Conservation (phyloP, 1,284 basidiomycete genomes). For the Cutaneotrichosporon sp. region DNA sequence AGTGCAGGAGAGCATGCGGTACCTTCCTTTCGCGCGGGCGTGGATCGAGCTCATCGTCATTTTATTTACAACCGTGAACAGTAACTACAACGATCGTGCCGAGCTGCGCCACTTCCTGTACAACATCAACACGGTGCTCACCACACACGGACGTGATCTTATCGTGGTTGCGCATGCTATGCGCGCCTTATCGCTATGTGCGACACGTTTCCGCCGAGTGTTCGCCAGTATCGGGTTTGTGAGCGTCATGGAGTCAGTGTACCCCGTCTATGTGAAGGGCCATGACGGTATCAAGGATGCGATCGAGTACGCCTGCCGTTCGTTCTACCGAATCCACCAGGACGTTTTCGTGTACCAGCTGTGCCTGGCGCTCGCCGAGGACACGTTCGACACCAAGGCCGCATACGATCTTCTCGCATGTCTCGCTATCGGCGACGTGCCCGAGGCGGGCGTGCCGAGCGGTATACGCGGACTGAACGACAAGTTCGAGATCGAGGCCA, state of each 20-base stretch:
- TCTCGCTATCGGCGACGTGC: conserved; percentile 22
- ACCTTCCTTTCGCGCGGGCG: conserved; percentile 57
- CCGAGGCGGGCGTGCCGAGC: conserved; percentile 49
- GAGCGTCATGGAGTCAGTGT: conserved; percentile 63
- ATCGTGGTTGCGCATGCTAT: conserved; percentile 62
- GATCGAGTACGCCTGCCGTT: conserved; percentile 65
- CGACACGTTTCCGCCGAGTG: conserved; percentile 67
- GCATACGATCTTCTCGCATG: conserved; percentile 38
- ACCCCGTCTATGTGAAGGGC: conserved; percentile 63
- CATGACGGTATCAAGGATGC: conserved; percentile 57
- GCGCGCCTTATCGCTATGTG: conserved; percentile 64
- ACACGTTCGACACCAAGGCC: conserved; percentile 52
- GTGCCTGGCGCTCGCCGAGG: conserved; percentile 56
- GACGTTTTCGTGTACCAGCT: conserved; percentile 72
- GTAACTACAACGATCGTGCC: conserved; percentile 67
- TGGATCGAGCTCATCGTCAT: conserved; percentile 66
- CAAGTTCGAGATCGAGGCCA: conserved; percentile 64
- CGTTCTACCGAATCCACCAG: conserved; percentile 69
- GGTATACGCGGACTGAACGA: conserved; percentile 65
- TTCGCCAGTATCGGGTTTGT: conserved; percentile 67
- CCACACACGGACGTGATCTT: conserved; percentile 63
- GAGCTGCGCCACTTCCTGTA: conserved; percentile 65
- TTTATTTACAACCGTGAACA: conserved; percentile 67
- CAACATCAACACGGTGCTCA: conserved; percentile 63
- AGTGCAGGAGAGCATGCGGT: conserved; percentile 28